Base-by-base conservation (phyloP, 163 green algal species). In the Scenedesmus sp. region DNA sequence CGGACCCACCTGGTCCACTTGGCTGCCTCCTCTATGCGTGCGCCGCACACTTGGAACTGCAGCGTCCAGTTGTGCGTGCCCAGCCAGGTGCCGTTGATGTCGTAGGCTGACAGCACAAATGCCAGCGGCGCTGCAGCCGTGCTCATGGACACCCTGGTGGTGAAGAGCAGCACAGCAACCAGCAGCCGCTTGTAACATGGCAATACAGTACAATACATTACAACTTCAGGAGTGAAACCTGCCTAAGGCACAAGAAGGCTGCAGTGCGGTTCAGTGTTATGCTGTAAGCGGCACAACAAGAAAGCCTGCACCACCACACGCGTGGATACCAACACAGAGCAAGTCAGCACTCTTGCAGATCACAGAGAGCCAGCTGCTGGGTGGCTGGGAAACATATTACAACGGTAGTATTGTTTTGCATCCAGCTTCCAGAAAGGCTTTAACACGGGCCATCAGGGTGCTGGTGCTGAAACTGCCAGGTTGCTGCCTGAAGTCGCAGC, bases 71-170 rank as follows among this genome's bases (percentile, higher is more conserved):
- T 90, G 35, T 83, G 86, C 82, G 93, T 93, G 53, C 94, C 94
- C 89, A 96, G 93, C 94, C 94, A 96, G 5, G 94, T 95, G 88
- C 94, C 94, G 70, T 96, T 94, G 42, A 94, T 88, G 40, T 93
- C 86, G 84, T 93, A 95, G 3, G 89, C 70, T 20, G 94, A 94
- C 87, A 96, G 92, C 33, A 95, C 86, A 80, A 96, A 93, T 4
- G 65, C 89, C 37, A 96, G 82, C 46, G 79, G 78, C 4, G 73
- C 26, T 16, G 68, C 37, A 20, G 61, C 37, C 5, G 59, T 51
- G 22, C 73, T 81, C 72, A 92, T 81, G 0, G 83, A 90, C 49
- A 87, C 83, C 70, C 72, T 87, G 46, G 22, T 30, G 9, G 46
- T 13, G 22, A 24, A 86, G 0, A 35, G 43, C 40, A 65, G 79